A percentile compares a stretch with the other conserved stretches of the same genome.
phyloP scores from a whole-genome alignment of 1,284 basidiomycete genomes.

The Apiotrichum montevideense region DNA sequence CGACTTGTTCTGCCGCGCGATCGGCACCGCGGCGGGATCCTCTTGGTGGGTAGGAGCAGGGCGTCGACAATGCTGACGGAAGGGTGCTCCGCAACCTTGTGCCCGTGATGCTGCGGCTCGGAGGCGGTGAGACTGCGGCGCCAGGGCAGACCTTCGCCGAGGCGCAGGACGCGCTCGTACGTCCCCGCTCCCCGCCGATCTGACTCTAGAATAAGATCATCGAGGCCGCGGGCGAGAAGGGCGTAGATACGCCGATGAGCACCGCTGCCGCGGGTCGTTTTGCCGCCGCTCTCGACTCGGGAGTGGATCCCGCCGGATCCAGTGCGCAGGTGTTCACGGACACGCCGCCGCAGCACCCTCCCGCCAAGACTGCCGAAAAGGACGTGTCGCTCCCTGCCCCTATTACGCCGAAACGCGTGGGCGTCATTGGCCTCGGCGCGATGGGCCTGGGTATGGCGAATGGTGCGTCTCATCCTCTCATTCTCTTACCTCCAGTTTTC shows the following conservation, averaged over 20 bases:
- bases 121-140: not conserved
- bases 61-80: not conserved
- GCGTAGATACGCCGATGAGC: not conserved
- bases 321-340: not conserved
- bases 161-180: not conserved
- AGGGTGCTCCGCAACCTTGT: not conserved
- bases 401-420: not conserved
- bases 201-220: too few relatives aligned
- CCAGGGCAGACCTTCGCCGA: not conserved
- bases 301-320: not conserved
- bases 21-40: not conserved
- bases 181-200: not conserved
- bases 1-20: not conserved
- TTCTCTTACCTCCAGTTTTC: too few relatives aligned
- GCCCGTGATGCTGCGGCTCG: not conserved
- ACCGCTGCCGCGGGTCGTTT: not conserved
- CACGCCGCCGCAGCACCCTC: too few relatives aligned
- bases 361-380: too few relatives aligned
- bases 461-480: constrained; percentile 1
- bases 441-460: constrained; percentile 15
- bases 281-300: not conserved
- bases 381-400: not conserved
- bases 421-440: constrained; percentile 10
- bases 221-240: not conserved
- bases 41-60: not conserved